phyloP scores from a whole-genome alignment of 106 monocot species.

The Dioscorea dumetorum region DNA sequence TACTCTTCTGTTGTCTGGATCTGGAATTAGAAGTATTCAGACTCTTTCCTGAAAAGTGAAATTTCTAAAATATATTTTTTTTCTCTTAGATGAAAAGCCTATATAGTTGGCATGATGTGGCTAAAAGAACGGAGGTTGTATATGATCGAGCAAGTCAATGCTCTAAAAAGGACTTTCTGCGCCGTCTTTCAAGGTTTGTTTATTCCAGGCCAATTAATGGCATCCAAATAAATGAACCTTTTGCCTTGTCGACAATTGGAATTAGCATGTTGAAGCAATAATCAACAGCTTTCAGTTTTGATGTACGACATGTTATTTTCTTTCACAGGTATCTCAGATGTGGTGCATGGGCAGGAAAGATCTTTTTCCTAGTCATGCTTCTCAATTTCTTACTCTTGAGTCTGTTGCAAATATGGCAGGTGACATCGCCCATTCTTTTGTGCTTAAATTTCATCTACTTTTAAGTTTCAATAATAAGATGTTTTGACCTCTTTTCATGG shows the following conservation, averaged over 20 bases:
- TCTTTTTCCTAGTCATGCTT: slow-evolving; percentile 90
- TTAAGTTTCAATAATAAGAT: neutral
- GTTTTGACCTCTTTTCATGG: neutral
- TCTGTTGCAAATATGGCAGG: slow-evolving; percentile 68
- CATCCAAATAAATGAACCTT: no score
- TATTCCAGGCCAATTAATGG: neutral
- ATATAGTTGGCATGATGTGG: slow-evolving; percentile 99
- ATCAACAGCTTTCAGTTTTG: neutral
- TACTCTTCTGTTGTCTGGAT: neutral
- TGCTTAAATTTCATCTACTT: neutral
- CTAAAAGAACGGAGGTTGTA: slow-evolving; percentile 82
- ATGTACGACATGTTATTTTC: neutral
- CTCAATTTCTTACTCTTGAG: slow-evolving; percentile 71
- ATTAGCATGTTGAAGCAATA: neutral
- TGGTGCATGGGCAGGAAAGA: slow-evolving; percentile 90
- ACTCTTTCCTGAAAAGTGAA: neutral
- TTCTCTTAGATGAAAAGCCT: slow-evolving; percentile 67
- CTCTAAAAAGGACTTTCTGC: slow-evolving; percentile 44
- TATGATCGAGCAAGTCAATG: slow-evolving; percentile 65
- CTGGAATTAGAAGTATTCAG: neutral
- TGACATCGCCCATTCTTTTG: slow-evolving; percentile 3
- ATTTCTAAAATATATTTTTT: slow-evolving; percentile 7
- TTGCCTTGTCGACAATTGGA: no score
- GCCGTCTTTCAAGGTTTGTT: slow-evolving; percentile 67
- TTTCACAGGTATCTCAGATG: slow-evolving; percentile 71